These are phyloP conservation scores for Croton setiger DNA, from an alignment of 441 rosid genomes.

Conservation along the genomic window DNA sequence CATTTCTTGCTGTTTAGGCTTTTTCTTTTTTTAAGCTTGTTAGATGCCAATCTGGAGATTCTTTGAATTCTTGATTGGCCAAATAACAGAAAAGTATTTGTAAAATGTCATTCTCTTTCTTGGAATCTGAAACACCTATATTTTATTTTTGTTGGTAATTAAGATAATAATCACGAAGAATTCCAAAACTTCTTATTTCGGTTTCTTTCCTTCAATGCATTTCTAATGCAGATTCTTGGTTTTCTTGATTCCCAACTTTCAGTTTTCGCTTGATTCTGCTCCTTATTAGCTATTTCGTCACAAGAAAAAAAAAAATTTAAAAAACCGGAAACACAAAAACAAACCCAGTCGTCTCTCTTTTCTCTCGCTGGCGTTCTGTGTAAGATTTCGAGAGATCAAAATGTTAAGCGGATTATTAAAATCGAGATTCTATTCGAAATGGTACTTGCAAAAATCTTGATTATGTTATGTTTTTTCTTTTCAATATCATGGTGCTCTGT, in stretches of 20 bases:
- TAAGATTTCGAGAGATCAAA: neutral
- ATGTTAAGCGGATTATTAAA: neutral
- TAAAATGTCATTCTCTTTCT: neutral
- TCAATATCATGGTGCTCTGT: neutral
- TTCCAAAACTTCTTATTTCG: neutral
- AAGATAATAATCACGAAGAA: neutral
- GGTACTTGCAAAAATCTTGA: constrained; percentile 30
- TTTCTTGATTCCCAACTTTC: constrained; percentile 1
- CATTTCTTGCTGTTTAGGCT: neutral
- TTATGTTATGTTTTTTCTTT: neutral
- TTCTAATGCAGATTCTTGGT: constrained; percentile 14
- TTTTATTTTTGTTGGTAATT: neutral
- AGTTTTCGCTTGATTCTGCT: neutral
- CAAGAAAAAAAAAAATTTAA: neutral
- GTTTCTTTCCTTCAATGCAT: constrained; percentile 30
- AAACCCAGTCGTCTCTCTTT: neutral
- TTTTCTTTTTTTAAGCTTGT: constrained; percentile 3
- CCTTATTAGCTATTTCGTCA: neutral
- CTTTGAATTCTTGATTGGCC: constrained; percentile 10
- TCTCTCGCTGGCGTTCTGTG: neutral
- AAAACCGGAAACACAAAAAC: neutral
- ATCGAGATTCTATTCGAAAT: constrained; percentile 31
- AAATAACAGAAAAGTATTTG: too few relatives aligned
- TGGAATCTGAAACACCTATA: neutral
- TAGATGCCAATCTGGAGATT: constrained; percentile 12